Conservation (phyloP, 768 basidiomycete species). For the Lactarius pseudohatsudake region DNA sequence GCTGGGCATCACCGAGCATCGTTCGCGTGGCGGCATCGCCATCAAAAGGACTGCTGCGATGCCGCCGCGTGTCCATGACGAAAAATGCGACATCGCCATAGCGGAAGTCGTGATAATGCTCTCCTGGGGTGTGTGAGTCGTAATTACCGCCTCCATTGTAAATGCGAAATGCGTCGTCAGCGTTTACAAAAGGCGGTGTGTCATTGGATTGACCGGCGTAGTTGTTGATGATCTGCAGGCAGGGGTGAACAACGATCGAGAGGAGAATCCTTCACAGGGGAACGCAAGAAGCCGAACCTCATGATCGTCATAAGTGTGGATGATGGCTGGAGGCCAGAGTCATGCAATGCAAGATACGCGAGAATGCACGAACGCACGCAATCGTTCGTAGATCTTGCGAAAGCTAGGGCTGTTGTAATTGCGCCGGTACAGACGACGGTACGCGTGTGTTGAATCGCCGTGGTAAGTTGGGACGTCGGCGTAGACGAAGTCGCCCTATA, state of each 20-base stretch:
- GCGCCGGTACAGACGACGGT: slow-evolving; percentile 64
- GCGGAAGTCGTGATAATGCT: slow-evolving; percentile 59
- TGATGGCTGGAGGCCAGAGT: slow-evolving; percentile 47
- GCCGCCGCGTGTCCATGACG: slow-evolving; percentile 70
- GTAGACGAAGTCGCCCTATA: slow-evolving; percentile 68
- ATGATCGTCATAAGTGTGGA: slow-evolving; percentile 74
- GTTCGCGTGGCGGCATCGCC: slow-evolving; percentile 46
- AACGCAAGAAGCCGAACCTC: slow-evolving; percentile 42
- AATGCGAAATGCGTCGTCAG: slow-evolving; percentile 54
- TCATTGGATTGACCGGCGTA: slow-evolving; percentile 59
- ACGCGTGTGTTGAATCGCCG: slow-evolving; percentile 57
- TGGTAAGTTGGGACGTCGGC: slow-evolving; percentile 67
- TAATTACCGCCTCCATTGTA: slow-evolving; percentile 69
- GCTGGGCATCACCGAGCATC: slow-evolving; percentile 70
- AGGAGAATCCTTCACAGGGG: background rate
- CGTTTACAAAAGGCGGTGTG: slow-evolving; percentile 56
- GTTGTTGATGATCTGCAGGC: slow-evolving; percentile 59
- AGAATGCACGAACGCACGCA: slow-evolving; percentile 51
- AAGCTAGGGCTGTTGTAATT: slow-evolving; percentile 65
- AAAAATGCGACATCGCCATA: slow-evolving; percentile 74
- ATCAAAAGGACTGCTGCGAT: slow-evolving; percentile 47
- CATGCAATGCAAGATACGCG: background rate
- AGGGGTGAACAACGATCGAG: slow-evolving; percentile 11
- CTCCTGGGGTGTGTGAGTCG: slow-evolving; percentile 45
- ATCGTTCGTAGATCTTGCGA: slow-evolving; percentile 62